These are phyloP conservation scores for Cordyceps pruinosa DNA, from an alignment of 2,329 filamentous ascomycete species.

Conservation along the genomic window DNA sequence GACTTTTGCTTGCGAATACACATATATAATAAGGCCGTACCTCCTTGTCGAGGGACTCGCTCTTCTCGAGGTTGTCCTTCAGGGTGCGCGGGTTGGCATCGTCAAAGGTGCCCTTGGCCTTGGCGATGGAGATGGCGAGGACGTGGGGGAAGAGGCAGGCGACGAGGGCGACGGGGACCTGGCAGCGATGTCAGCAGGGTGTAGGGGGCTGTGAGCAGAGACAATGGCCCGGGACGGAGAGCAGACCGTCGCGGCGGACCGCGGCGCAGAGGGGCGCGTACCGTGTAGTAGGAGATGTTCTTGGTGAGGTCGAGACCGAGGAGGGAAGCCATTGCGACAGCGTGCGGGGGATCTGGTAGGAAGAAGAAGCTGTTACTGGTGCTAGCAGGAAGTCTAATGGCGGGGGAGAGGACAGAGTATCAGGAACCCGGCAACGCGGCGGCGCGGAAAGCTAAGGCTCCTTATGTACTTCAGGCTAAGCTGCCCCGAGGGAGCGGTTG, in stretches of 20 bases:
- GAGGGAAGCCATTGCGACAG: slow-evolving; percentile 21
- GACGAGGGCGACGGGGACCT: slow-evolving; percentile 36
- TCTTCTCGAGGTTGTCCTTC: slow-evolving; percentile 24
- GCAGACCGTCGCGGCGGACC: not conserved
- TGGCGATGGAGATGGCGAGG: slow-evolving; percentile 22
- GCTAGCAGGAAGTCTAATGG: too few species aligned
- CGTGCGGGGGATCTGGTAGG: not conserved
- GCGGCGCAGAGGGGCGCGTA: not conserved
- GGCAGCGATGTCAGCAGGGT: not conserved
- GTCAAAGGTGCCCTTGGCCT: slow-evolving; percentile 30
- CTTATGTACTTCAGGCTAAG: too few species aligned
- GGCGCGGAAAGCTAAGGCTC: too few species aligned
- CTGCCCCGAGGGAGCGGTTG: too few species aligned
- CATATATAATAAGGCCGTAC: slow-evolving; percentile 16
- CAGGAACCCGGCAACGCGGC: too few species aligned
- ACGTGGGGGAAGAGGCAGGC: slow-evolving; percentile 29
- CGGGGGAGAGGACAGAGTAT: not conserved
- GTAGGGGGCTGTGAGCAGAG: not conserved
- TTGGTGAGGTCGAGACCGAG: slow-evolving; percentile 29
- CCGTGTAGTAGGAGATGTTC: slow-evolving; percentile 21
- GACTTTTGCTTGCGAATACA: too few species aligned
- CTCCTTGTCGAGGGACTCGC: slow-evolving; percentile 24
- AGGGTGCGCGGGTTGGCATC: slow-evolving; percentile 32
- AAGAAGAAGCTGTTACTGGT: too few species aligned
- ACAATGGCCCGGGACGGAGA: too few species aligned